phyloP scores from a whole-genome alignment of 2,329 filamentous ascomycete genomes.

The Nemania sp. region DNA sequence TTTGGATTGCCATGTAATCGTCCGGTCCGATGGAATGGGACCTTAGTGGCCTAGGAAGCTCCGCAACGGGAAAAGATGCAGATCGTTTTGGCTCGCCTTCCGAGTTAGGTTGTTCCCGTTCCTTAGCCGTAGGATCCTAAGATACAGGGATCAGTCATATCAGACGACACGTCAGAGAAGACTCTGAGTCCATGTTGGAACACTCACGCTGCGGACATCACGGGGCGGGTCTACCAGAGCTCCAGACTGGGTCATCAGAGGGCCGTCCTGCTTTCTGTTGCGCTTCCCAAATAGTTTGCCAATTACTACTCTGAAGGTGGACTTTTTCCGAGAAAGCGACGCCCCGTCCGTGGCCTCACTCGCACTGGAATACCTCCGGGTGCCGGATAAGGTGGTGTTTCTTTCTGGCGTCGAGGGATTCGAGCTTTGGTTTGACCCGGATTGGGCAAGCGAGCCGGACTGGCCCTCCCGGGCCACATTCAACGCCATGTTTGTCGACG shows the following conservation, averaged over 20 bases:
- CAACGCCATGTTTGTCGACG: slow-evolving; percentile 28
- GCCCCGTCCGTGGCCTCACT: slow-evolving; percentile 48
- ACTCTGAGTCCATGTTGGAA: neutral
- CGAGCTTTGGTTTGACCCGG: slow-evolving; percentile 37
- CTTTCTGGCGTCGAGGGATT: slow-evolving; percentile 37
- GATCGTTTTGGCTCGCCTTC: slow-evolving; percentile 57
- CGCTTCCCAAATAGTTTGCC: slow-evolving; percentile 61
- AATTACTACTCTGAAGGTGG: slow-evolving; percentile 59
- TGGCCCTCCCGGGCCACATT: slow-evolving; percentile 32
- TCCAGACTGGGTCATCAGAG: slow-evolving; percentile 39
- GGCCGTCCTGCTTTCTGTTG: slow-evolving; percentile 53
- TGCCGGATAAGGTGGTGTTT: slow-evolving; percentile 46
- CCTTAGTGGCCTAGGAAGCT: slow-evolving; percentile 63
- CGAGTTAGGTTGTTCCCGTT: slow-evolving; percentile 36
- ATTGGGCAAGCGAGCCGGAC: slow-evolving; percentile 29
- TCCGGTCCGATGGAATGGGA: slow-evolving; percentile 65
- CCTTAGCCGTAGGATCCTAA: slow-evolving; percentile 48
- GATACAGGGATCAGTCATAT: slow-evolving; percentile 13
- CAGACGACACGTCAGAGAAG: neutral
- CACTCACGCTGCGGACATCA: slow-evolving; percentile 55
- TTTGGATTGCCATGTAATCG: slow-evolving; percentile 58
- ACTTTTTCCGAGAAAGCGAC: slow-evolving; percentile 59
- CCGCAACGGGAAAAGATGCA: slow-evolving; percentile 62
- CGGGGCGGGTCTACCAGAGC: slow-evolving; percentile 36
- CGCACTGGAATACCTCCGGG: slow-evolving; percentile 53